Evolutionary conservation across 345 rosid species (phyloP), one percentile per base, ranked within the genome.

Genomic region (Hypericum androsaemum): DNA sequence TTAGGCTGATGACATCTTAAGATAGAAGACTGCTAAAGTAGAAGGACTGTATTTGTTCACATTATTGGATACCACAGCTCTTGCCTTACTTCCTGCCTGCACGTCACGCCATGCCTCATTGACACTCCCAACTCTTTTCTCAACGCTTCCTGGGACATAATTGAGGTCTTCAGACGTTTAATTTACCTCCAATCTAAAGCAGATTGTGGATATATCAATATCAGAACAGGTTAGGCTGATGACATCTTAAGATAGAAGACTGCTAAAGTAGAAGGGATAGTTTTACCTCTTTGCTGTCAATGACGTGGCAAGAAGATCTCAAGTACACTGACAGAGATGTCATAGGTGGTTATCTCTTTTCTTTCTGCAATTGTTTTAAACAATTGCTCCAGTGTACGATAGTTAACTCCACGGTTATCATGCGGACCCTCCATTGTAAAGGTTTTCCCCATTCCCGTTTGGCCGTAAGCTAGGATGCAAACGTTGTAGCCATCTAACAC

Each of bases 381-480:
- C 56, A 92, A 70, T 46, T 78, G 80, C 75, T 84, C 83, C 6
- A 92, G 95, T 12, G 98, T 92, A 64, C 89, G 74, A 52, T 83
- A 92, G 71, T 92, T 92, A 68, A 92, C 98, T 66, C 98, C 98
- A 63, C 96, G 76, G 59, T 77, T 81, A 55, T 79, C 80, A 48
- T 69, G 77, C 12, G 77, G 81, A 48, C 98, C 98, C 75, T 90
- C 98, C 98, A 90, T 92, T 50, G 98, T 92, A 71, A 84, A 92
- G 28, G 98, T 92, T 66, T 92, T 92, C 38, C 98, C 98, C 22
- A 96, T 92, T 47, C 98, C 98, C 28, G 98, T 92, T 69, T 92
- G 98, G 52, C 98, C 96, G 47, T 84, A 88, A 48, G 98, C 98
- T 74, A 92, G 88, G 57, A 92, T 88, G 63, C 98, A 92, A 15